phyloP scores from a whole-genome alignment of 106 monocot genomes.

The Hemerocallis citrina region DNA sequence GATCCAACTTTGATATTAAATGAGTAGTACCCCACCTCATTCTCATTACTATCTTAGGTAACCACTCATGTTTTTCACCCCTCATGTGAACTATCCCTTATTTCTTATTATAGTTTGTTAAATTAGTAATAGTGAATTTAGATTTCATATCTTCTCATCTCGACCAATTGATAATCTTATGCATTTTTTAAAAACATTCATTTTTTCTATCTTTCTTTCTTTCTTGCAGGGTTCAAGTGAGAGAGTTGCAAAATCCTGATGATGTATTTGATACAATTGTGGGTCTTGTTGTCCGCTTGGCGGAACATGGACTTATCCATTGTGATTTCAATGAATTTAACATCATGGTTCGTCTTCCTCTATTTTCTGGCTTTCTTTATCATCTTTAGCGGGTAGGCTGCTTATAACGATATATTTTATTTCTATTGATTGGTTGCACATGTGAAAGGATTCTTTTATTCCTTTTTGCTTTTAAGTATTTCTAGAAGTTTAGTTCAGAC shows the following conservation, averaged over 20 bases:
- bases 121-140: too few species aligned
- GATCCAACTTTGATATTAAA: too few species aligned
- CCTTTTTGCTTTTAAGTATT: too few species aligned
- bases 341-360: conserved; percentile 54
- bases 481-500: too few species aligned
- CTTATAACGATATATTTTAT: too few species aligned
- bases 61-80: background rate
- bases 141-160: background rate
- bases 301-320: conserved; percentile 96
- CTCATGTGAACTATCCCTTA: too few species aligned
- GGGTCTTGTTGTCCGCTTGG: conserved; percentile 71
- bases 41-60: background rate
- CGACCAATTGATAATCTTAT: background rate
- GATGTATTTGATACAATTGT: conserved; percentile 77
- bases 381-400: too few species aligned
- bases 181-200: conserved; percentile 4
- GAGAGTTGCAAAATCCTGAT: conserved; percentile 73
- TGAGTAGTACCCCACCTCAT: too few species aligned
- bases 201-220: background rate
- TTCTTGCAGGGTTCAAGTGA: conserved; percentile 54
- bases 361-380: too few species aligned
- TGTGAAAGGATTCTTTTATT: too few species aligned
- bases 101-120: too few species aligned
- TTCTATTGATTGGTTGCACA: too few species aligned
- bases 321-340: conserved; percentile 97